phyloP scores from a whole-genome alignment of 2,329 filamentous ascomycete species.

The Metarhizium brunneum region DNA sequence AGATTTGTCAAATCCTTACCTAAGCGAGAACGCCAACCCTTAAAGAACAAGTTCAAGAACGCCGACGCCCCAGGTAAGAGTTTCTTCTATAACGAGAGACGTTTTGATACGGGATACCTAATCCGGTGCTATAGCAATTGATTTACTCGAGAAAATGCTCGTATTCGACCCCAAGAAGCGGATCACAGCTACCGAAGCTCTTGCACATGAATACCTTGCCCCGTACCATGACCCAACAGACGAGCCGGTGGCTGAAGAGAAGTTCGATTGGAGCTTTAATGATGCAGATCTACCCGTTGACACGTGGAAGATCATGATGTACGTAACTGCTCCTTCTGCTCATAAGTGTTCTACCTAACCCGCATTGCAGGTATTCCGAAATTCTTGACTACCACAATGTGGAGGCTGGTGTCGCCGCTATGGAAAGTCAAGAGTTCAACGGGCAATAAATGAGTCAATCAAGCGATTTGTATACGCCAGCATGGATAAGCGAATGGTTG shows the following conservation, averaged over 20 bases:
- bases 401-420: constrained; percentile 40
- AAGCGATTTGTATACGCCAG: not conserved
- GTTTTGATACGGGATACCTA: not conserved
- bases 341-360: not conserved
- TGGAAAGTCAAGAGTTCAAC: constrained; percentile 29
- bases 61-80: constrained; percentile 71
- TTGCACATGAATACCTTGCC: constrained; percentile 86
- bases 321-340: constrained; percentile 24
- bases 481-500: constrained; percentile 4
- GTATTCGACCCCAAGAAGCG: constrained; percentile 98
- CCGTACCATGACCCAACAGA: constrained; percentile 97
- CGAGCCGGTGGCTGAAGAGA: constrained; percentile 90
- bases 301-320: constrained; percentile 99
- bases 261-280: constrained; percentile 99
- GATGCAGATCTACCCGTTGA: constrained; percentile 95
- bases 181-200: constrained; percentile 75
- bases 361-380: constrained; percentile 74
- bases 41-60: constrained; percentile 88
- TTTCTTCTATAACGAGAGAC: not conserved
- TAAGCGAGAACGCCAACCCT: constrained; percentile 82
- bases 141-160: constrained; percentile 91
- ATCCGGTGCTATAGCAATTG: constrained; percentile 55
- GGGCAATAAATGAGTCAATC: constrained; percentile 19
- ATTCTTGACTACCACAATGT: constrained; percentile 98
- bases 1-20: constrained; percentile 96